Evolutionary conservation across 768 basidiomycete species (phyloP).

Genomic region (Leccinum imitatum): DNA sequence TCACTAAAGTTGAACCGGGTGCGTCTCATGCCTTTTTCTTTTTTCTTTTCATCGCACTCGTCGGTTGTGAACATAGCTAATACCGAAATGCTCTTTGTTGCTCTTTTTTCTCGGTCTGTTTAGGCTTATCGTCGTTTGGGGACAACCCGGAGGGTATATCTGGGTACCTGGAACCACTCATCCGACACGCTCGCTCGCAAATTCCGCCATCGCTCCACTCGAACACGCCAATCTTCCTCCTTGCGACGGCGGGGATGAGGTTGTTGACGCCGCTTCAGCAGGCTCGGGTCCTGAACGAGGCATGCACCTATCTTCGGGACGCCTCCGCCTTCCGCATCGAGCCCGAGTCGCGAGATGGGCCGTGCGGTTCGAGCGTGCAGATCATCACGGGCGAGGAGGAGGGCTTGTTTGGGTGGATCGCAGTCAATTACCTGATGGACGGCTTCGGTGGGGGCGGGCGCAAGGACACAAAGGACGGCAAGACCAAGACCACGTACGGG

Average conservation of each 20-base stretch:
- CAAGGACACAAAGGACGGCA: constrained; percentile 37
- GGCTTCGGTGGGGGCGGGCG: constrained; percentile 63
- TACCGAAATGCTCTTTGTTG: not conserved
- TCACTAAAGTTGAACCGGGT: constrained; percentile 93
- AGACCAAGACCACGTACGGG: constrained; percentile 85
- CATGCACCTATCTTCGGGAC: constrained; percentile 72
- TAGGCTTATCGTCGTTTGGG: constrained; percentile 86
- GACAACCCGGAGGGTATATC: constrained; percentile 68
- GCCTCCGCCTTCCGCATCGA: constrained; percentile 83
- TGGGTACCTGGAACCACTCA: constrained; percentile 75
- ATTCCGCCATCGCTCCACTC: constrained; percentile 85
- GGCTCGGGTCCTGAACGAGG: constrained; percentile 65
- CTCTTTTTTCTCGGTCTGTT: not conserved
- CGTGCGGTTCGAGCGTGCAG: constrained; percentile 89
- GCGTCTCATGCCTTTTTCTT: constrained; percentile 30
- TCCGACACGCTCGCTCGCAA: constrained; percentile 76
- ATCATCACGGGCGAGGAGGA: constrained; percentile 99
- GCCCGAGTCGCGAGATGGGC: constrained; percentile 59
- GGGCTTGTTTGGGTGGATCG: constrained; percentile 98
- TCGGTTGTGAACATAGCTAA: not conserved
- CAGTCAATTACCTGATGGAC: constrained; percentile 98
- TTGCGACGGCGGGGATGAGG: constrained; percentile 98
- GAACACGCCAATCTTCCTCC: constrained; percentile 87
- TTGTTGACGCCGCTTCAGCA: constrained; percentile 70
- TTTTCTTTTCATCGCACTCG: not conserved